These are phyloP conservation scores for Zasmidium citrigriseum DNA, from an alignment of 2,329 filamentous ascomycete genomes.

Conservation along the genomic window DNA sequence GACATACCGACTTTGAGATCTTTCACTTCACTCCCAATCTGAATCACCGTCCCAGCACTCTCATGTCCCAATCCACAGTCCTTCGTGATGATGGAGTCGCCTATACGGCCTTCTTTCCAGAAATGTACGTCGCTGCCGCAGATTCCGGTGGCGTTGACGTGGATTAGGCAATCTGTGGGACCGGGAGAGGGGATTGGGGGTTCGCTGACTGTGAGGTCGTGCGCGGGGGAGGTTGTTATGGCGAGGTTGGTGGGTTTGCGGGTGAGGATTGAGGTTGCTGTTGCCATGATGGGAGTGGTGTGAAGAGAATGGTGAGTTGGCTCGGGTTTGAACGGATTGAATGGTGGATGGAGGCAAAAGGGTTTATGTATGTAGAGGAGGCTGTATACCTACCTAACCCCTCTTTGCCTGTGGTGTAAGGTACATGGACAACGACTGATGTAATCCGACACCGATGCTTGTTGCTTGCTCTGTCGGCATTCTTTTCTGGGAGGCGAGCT, in stretches of 20 bases:
- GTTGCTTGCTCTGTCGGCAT: constrained; percentile 10
- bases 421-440: background rate
- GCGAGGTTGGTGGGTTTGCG: constrained; percentile 34
- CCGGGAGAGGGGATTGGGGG: constrained; percentile 26
- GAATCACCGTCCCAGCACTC: constrained; percentile 29
- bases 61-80: constrained; percentile 34
- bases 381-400: constrained; percentile 9
- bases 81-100: constrained; percentile 24
- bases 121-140: constrained; percentile 37
- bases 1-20: constrained; percentile 25
- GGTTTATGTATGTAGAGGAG: background rate
- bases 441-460: background rate
- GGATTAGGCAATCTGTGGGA: constrained; percentile 33
- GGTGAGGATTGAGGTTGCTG: constrained; percentile 23
- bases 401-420: background rate
- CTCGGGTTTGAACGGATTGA: background rate
- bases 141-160: constrained; percentile 36
- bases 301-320: background rate
- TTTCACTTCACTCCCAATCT: constrained; percentile 26
- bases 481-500: too few species aligned
- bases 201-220: constrained; percentile 30
- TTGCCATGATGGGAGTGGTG: constrained; percentile 13
- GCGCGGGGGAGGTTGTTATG: constrained; percentile 34
- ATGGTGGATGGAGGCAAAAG: background rate
- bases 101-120: constrained; percentile 34